phyloP scores from a whole-genome alignment of 2,329 filamentous ascomycete genomes.

The Macrophomina tecta region DNA sequence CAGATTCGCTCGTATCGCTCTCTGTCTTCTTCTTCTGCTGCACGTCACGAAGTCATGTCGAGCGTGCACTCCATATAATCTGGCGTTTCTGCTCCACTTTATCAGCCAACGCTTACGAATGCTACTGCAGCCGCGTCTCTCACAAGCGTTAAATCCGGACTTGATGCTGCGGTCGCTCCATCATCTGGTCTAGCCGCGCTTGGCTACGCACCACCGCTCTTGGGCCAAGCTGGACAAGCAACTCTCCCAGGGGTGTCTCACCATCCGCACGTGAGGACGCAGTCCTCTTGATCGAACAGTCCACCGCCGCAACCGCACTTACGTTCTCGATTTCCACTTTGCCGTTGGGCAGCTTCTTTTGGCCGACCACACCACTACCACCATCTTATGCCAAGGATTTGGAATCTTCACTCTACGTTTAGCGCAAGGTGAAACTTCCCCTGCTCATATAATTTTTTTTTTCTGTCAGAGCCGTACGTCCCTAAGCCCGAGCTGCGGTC shows the following conservation, averaged over 20 bases:
- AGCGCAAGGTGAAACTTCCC: background rate
- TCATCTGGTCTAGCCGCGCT: constrained; percentile 22
- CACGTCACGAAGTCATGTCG: constrained; percentile 18
- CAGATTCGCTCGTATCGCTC: constrained; percentile 13
- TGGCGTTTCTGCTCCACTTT: constrained; percentile 13
- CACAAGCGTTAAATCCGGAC: constrained; percentile 4
- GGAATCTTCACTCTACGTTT: background rate
- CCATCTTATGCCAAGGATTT: background rate
- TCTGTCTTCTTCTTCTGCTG: background rate
- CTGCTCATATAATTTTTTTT: background rate
- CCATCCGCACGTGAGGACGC: constrained; percentile 7
- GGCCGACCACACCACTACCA: background rate
- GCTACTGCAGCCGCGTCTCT: constrained; percentile 8
- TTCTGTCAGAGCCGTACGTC: background rate
- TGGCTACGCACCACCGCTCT: constrained; percentile 9
- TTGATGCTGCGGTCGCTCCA: constrained; percentile 23
- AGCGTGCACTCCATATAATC: background rate
- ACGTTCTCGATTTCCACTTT: background rate
- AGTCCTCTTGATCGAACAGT: constrained; percentile 2
- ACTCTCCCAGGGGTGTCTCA: constrained; percentile 5
- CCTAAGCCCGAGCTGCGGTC: background rate
- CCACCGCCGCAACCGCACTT: constrained; percentile 7
- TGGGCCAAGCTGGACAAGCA: constrained; percentile 12
- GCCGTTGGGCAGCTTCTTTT: background rate
- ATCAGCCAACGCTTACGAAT: constrained; percentile 15